Evolutionary conservation across 1,284 basidiomycete genomes (phyloP), one percentile per base, ranked within the genome.

Genomic region (Puccinia polysora): DNA sequence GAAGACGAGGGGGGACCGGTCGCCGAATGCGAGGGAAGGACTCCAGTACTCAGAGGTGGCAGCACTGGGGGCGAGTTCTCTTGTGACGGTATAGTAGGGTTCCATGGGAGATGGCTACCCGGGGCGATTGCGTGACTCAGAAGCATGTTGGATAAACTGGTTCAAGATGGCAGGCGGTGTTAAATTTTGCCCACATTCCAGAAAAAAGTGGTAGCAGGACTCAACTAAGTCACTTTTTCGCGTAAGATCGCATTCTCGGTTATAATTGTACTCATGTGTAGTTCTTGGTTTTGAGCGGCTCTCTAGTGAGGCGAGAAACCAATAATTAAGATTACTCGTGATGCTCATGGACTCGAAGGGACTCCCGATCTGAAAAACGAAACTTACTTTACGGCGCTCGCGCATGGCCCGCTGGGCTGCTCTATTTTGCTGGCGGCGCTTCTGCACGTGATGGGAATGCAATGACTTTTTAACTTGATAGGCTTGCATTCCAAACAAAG

Each of bases 231-330:
- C 6, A 67, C 64, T 55, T 45, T 67, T 55, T 67, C 64, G 18
- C 64, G 49, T 28, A 67, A 55, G 28, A 53, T 36, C 4, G 30
- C 28, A 43, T 67, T 67, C 38, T 67, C 64, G 4, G 36, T 52
- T 50, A 67, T 2, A 10, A 67, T 67, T 34, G 49, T 28, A 40
- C 30, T 43, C 49, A 67, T 67, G 50, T 67, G 64, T 20, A 67
- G 25, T 40, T 67, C 64, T 50, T 67, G 64, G 55, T 67, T 49
- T 12, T 67, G 64, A 34, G 64, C 64, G 14, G 64, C 64, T 56
- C 64, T 55, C 64, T 67, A 15, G 36, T 18, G 3, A 28, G 47
- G 30, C 23, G 45, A 30, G 20, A 45, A 45, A 45, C 10, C 10
- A 45, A 45, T 10, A n/a, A 55, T 55, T 55, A 55, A 55, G 15